Evolutionary conservation across 2,329 filamentous ascomycete genomes (phyloP), one percentile per base, ranked within the genome.

Genomic region (Neopestalotiopsis rosae): DNA sequence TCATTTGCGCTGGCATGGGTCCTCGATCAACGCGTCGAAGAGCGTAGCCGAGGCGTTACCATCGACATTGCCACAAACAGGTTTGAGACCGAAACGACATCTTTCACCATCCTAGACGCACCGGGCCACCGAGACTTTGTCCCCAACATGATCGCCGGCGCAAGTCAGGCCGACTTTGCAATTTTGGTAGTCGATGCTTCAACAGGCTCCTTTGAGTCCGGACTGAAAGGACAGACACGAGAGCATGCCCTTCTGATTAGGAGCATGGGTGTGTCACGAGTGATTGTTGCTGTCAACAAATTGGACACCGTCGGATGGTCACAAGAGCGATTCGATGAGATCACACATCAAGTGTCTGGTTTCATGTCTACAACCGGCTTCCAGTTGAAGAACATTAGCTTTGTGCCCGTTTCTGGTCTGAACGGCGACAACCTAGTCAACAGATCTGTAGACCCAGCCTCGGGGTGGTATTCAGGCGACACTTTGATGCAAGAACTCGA

Each of bases 1-100:
- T 98, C 96, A 0, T 99, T 99, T 81, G 95, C 95, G 13, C 87
- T 99, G 28, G 96, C 97, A 1, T 99, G 96, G 96, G 94, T 99
- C 2, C 88, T 99, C 81, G 96, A 99, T 78, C 93, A 97, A 79
- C 91, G 94, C 24, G 90, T 90, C 0, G 96, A 99, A 77, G 96
- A 99, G 80, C 89, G 96, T 71, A 91, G 90, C 69, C 90, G 95
- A 69, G 96, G 96, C 59, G 94, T 99, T 7, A 99, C 96, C 0
- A 97, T 99, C 63, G 96, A 99, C 78, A 96, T 98, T 76, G 95
- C 96, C 9, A 97, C 93, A 20, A 97, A 97, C 78, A 91, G 94
- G 72, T 99, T 99, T 77, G 93, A 97, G 77, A 99, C 97, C 0
- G 90, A 93, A 1, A 92, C 88, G 65, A 96, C 94, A 0, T 88